Percentiles rank a stretch among this genome's conserved stretches.
Evolutionary conservation across 495 filamentous ascomycete genomes (phyloP).

Genomic region (Cenococcum geophilum): DNA sequence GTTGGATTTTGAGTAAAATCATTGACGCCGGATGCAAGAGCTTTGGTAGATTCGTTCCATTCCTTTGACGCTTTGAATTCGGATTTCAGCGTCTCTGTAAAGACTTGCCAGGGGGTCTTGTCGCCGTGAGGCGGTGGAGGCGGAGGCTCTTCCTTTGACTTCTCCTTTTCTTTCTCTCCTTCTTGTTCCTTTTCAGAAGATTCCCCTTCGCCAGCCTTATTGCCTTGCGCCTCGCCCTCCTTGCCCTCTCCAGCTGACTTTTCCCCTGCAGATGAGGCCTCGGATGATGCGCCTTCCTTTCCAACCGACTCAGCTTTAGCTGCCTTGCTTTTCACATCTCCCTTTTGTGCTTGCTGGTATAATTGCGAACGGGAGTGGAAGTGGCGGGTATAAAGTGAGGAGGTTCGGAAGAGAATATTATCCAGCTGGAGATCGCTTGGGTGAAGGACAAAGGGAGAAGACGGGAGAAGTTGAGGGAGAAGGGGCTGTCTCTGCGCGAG

Average conservation of each 20-base stretch:
- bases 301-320: conserved; percentile 34
- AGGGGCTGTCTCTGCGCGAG: conserved; percentile 16
- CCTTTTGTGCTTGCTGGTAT: conserved; percentile 30
- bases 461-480: conserved; percentile 11
- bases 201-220: conserved; percentile 41
- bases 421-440: conserved; percentile 33
- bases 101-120: conserved; percentile 97
- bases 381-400: conserved; percentile 22
- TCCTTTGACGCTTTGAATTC: conserved; percentile 98
- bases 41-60: conserved; percentile 98
- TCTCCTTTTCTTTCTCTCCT: conserved; percentile 44
- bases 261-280: conserved; percentile 40
- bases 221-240: conserved; percentile 44
- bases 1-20: conserved; percentile 91
- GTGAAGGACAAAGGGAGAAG: conserved; percentile 20
- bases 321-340: conserved; percentile 41
- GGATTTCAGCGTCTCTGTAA: conserved; percentile 83
- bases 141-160: conserved; percentile 64
- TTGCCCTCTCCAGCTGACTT: conserved; percentile 30
- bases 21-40: conserved; percentile 77
- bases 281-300: conserved; percentile 31
- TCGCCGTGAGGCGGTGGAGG: conserved; percentile 92
- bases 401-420: conserved; percentile 29
- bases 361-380: conserved; percentile 28
- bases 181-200: conserved; percentile 39